Evolutionary conservation across 2,329 filamentous ascomycete genomes (phyloP).

Genomic region (Neofusicoccum sp.): DNA sequence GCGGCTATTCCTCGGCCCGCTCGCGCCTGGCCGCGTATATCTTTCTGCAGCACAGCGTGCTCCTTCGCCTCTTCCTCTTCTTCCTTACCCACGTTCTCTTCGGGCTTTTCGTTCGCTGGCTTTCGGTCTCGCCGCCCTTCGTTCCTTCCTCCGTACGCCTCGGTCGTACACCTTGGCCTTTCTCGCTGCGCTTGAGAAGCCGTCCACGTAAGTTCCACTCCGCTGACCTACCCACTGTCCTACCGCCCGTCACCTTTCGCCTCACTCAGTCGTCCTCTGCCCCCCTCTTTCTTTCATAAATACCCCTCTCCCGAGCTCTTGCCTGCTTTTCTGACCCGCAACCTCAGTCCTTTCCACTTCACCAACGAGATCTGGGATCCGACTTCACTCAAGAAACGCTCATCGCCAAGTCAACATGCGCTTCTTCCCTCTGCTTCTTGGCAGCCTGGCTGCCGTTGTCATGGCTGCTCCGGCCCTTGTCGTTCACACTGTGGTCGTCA

Average conservation of each 20-base stretch:
- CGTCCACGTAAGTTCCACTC: conserved; percentile 12
- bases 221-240: neutral
- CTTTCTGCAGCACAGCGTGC: neutral
- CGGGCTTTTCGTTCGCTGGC: neutral
- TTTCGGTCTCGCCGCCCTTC: neutral
- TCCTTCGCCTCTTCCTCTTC: neutral
- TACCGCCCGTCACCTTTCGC: neutral
- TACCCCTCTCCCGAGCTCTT: conserved; percentile 3
- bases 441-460: neutral
- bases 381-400: neutral
- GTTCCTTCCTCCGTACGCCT: conserved; percentile 1
- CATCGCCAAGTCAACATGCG: conserved; percentile 1
- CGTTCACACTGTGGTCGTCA: neutral
- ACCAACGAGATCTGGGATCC: neutral
- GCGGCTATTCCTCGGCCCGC: neutral
- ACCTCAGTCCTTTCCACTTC: neutral
- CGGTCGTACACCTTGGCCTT: neutral
- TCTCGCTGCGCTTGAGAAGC: conserved; percentile 14
- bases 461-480: neutral
- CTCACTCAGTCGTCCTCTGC: neutral
- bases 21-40: neutral
- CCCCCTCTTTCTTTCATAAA: neutral
- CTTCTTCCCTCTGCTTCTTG: neutral
- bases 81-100: neutral
- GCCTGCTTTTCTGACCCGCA: neutral